Base-by-base conservation (phyloP, 2,329 filamentous ascomycete species). In the Neonectria ditissima region DNA sequence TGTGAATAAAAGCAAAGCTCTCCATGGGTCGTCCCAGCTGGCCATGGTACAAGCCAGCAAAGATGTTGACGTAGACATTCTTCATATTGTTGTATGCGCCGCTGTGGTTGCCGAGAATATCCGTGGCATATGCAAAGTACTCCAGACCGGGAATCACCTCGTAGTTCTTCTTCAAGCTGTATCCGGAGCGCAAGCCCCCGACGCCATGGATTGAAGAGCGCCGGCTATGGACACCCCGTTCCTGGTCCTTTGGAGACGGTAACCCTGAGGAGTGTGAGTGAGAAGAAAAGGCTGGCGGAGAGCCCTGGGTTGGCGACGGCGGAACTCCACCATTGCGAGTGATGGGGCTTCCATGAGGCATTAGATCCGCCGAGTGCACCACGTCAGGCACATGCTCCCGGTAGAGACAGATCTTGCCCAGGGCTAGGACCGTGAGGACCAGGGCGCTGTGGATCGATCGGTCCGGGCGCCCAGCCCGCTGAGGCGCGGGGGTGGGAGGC, bases 131-230 rank as follows among this genome's bases (percentile, higher is more conserved):
- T 1, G 92, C 92, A 76, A 94, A 97, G 76, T 97, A 97, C 30
- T 94, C 91, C 62, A 98, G 82, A 0, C 96, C 96, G 0, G 96
- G 95, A 65, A 97, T 92, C 7, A 92, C 86, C 72, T 98, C 94
- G 54, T 96, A 84, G 74, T 97, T 97, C 70, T 80, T 80, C 66
- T 80, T 80, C 30, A 80, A 57, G 20, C 69, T 75, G 13, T 71
- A 74, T 4, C 76, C 76, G 10, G 68, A 58, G 20, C 77, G 74
- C 45, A 68, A 59, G 13, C 65, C 67, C 16, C 67, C 69, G 2
- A 69, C 65, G 2, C 78, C 83, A 72, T 89, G 83, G 45, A 86
- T 75, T 0, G 86, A 89, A 4, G 82, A 80, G 59, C 86, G 80
- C 55, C 87, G 81, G 68, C 83, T 85, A 66, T 80, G 77, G 1